phyloP scores from a whole-genome alignment of 371 early-diverging fungal species.

The Apophysomyces ossiformis region DNA sequence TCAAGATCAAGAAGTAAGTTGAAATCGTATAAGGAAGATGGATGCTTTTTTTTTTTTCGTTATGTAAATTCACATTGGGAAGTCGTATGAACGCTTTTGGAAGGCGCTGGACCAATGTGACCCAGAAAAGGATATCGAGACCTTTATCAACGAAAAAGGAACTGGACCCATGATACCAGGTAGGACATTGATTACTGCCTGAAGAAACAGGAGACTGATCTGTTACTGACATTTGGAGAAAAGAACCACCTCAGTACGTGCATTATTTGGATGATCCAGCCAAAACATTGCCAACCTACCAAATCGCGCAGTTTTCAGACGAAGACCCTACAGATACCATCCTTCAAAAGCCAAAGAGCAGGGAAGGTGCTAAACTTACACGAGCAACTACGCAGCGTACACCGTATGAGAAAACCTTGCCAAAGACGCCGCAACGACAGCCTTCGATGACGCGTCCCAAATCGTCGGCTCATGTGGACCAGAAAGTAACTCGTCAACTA shows the following conservation, averaged over 20 bases:
- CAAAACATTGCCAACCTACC: conserved; percentile 45
- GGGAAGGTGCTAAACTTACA: not conserved
- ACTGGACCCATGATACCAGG: conserved; percentile 74
- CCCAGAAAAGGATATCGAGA: conserved; percentile 70
- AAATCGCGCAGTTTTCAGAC: conserved; percentile 35
- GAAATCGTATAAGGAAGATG: not conserved
- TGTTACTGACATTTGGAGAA: no score
- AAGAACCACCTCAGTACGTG: conserved; percentile 47
- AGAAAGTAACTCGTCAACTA: not conserved
- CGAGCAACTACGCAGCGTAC: not conserved
- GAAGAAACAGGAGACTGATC: no score
- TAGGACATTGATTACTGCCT: conserved; percentile 7
- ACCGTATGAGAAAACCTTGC: not conserved
- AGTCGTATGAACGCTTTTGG: conserved; percentile 81
- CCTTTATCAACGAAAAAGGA: conserved; percentile 70
- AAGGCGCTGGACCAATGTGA: conserved; percentile 72
- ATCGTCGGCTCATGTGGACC: not conserved
- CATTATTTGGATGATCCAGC: conserved; percentile 48
- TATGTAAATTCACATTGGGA: not conserved
- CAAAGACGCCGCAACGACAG: not conserved
- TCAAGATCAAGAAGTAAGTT: conserved; percentile 82
- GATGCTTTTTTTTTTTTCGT: not conserved
- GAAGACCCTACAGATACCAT: conserved; percentile 18
- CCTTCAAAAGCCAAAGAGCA: conserved; percentile 19
- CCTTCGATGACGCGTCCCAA: not conserved